Percentiles rank a stretch among this genome's conserved stretches.
phyloP scores from a whole-genome alignment of 2,329 filamentous ascomycete genomes.

The Magnaporthales sp. region DNA sequence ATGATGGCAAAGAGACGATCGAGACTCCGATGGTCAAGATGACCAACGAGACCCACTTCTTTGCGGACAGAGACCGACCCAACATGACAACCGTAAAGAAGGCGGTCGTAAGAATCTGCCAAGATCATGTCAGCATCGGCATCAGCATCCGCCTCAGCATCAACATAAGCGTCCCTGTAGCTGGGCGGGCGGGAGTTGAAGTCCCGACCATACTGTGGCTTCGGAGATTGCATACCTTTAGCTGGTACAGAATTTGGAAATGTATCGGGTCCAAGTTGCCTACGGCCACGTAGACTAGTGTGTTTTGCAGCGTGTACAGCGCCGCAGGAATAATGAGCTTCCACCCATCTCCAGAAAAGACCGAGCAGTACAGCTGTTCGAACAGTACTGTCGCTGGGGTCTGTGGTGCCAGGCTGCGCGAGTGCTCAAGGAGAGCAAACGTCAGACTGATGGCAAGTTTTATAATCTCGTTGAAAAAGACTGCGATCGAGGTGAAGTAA shows the following conservation, averaged over 20 bases:
- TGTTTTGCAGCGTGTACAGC: slow-evolving; percentile 86
- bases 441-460: slow-evolving; percentile 82
- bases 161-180: background rate
- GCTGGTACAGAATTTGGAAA: slow-evolving; percentile 87
- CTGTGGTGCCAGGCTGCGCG: slow-evolving; percentile 65
- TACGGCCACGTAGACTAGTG: slow-evolving; percentile 85
- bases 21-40: slow-evolving; percentile 75
- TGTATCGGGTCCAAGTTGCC: slow-evolving; percentile 87
- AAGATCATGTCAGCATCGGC: background rate
- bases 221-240: slow-evolving; percentile 51
- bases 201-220: background rate
- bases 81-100: slow-evolving; percentile 78
- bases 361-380: slow-evolving; percentile 66
- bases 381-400: slow-evolving; percentile 75
- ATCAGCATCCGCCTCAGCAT: background rate
- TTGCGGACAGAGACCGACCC: slow-evolving; percentile 57
- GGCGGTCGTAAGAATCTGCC: slow-evolving; percentile 73
- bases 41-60: slow-evolving; percentile 73
- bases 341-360: slow-evolving; percentile 90
- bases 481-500: slow-evolving; percentile 88
- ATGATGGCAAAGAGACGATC: slow-evolving; percentile 71
- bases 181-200: background rate
- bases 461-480: slow-evolving; percentile 87
- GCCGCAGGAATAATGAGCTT: slow-evolving; percentile 83
- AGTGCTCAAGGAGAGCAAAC: slow-evolving; percentile 81